Percentiles rank a stretch among this genome's conserved stretches.
These are phyloP conservation scores for Trifolium repens DNA, from an alignment of 306 rosid species.

Conservation along the genomic window DNA sequence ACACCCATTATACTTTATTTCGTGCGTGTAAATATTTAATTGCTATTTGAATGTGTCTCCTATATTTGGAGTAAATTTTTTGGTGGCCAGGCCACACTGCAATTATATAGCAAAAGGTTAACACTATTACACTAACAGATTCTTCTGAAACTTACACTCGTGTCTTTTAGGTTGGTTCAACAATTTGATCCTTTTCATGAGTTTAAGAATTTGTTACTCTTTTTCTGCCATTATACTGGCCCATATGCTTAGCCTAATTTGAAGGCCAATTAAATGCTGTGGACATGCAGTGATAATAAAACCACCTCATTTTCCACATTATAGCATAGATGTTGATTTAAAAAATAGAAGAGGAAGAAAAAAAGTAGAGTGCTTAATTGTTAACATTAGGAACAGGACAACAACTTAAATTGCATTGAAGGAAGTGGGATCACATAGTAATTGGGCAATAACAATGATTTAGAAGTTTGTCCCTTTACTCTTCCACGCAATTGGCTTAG, in stretches of 20 bases:
- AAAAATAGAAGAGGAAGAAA: slow-evolving; percentile 13
- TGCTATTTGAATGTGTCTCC: neutral
- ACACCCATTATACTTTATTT: slow-evolving; percentile 5
- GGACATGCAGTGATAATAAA: slow-evolving; percentile 53
- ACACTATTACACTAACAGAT: slow-evolving; percentile 8
- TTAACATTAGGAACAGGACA: slow-evolving; percentile 49
- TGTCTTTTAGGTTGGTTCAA: slow-evolving; percentile 37
- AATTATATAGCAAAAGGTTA: slow-evolving; percentile 30
- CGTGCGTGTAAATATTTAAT: slow-evolving; percentile 13
- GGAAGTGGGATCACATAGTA: slow-evolving; percentile 60
- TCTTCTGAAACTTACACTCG: slow-evolving; percentile 30
- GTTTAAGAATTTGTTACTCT: slow-evolving; percentile 32
- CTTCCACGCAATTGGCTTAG: slow-evolving; percentile 28
- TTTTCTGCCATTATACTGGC: slow-evolving; percentile 45
- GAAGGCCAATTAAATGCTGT: slow-evolving; percentile 65
- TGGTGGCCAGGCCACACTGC: slow-evolving; percentile 31
- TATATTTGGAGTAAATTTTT: slow-evolving; percentile 5
- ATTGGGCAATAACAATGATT: slow-evolving; percentile 48
- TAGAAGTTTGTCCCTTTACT: slow-evolving; percentile 24
- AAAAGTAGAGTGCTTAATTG: slow-evolving; percentile 18
- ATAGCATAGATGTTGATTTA: slow-evolving; percentile 56
- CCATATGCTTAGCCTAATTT: slow-evolving; percentile 56
- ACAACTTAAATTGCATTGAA: slow-evolving; percentile 56
- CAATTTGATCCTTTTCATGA: slow-evolving; percentile 8
- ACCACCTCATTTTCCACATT: slow-evolving; percentile 52